A percentile compares a stretch with the other conserved stretches of the same genome.
Conservation (phyloP, 106 monocot species). For the Chionographis japonica region DNA sequence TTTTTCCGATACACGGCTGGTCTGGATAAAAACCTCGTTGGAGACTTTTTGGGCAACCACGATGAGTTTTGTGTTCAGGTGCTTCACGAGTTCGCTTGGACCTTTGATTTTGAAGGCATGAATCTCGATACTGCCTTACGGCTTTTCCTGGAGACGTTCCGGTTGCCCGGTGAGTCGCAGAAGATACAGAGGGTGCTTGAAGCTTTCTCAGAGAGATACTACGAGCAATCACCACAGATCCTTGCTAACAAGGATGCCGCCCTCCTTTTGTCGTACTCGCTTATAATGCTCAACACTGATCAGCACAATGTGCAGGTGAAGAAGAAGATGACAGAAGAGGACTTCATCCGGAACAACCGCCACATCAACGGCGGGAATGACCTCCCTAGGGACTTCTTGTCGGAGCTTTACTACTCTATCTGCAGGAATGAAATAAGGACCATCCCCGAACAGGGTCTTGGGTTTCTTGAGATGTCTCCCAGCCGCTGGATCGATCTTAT, state of each 20-base stretch:
- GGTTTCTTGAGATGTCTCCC: slow-evolving; percentile 54
- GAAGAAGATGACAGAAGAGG: slow-evolving; percentile 84
- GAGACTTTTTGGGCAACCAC: slow-evolving; percentile 74
- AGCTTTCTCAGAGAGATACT: slow-evolving; percentile 79
- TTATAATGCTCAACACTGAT: slow-evolving; percentile 79
- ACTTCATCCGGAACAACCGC: slow-evolving; percentile 72
- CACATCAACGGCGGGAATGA: slow-evolving; percentile 67
- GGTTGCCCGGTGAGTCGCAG: slow-evolving; percentile 75
- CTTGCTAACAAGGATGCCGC: slow-evolving; percentile 72
- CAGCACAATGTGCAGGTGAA: slow-evolving; percentile 78
- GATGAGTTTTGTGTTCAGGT: slow-evolving; percentile 74
- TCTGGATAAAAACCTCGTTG: slow-evolving; percentile 68
- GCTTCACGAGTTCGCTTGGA: slow-evolving; percentile 68
- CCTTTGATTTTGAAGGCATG: slow-evolving; percentile 75
- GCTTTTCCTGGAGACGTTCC: slow-evolving; percentile 71
- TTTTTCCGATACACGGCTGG: slow-evolving; percentile 70
- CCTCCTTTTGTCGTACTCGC: slow-evolving; percentile 64
- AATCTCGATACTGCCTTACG: slow-evolving; percentile 66
- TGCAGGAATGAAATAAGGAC: slow-evolving; percentile 68
- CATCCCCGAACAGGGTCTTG: slow-evolving; percentile 52
- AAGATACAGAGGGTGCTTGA: slow-evolving; percentile 81
- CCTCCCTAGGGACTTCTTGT: slow-evolving; percentile 67
- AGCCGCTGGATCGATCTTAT: slow-evolving; percentile 73
- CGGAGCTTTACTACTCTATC: slow-evolving; percentile 64
- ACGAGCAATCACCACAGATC: slow-evolving; percentile 64